Percentiles rank a stretch among this genome's conserved stretches.
phyloP scores from a whole-genome alignment of 257 asterid genomes.

The Echium plantagineum region DNA sequence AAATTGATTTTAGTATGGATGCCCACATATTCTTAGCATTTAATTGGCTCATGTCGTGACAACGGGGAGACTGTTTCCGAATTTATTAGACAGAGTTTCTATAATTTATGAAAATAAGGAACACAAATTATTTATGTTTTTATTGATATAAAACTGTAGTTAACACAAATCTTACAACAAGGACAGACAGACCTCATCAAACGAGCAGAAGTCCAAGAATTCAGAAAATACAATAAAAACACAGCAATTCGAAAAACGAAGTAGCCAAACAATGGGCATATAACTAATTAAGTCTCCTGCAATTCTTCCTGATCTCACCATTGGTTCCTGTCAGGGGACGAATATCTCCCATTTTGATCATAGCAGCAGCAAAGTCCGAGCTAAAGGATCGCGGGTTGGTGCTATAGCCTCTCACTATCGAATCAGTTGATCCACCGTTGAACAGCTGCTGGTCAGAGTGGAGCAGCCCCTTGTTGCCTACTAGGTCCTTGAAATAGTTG shows the following conservation, averaged over 20 bases:
- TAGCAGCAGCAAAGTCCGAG: constrained; percentile 47
- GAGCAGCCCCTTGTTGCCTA: constrained; percentile 54
- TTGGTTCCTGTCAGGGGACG: constrained; percentile 62
- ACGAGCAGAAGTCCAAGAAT: background rate
- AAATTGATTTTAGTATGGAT: no score
- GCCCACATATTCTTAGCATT: no score
- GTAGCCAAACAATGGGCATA: background rate
- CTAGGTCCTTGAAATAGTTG: constrained; percentile 50
- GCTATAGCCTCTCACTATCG: constrained; percentile 38
- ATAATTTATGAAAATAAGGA: no score
- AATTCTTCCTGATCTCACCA: constrained; percentile 72
- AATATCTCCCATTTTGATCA: constrained; percentile 79
- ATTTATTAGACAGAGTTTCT: no score
- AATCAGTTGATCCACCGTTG: constrained; percentile 55
- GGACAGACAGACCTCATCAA: background rate
- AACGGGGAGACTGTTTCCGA: no score
- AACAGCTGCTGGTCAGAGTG: constrained; percentile 81
- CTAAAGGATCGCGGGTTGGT: constrained; percentile 21
- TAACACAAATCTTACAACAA: background rate
- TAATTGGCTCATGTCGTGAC: no score
- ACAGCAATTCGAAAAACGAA: background rate
- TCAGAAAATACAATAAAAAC: background rate
- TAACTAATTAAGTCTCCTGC: constrained; percentile 47
- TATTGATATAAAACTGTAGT: no score
- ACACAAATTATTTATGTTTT: no score